phyloP scores from a whole-genome alignment of 495 filamentous ascomycete genomes.

The Apiosordaria backusii region DNA sequence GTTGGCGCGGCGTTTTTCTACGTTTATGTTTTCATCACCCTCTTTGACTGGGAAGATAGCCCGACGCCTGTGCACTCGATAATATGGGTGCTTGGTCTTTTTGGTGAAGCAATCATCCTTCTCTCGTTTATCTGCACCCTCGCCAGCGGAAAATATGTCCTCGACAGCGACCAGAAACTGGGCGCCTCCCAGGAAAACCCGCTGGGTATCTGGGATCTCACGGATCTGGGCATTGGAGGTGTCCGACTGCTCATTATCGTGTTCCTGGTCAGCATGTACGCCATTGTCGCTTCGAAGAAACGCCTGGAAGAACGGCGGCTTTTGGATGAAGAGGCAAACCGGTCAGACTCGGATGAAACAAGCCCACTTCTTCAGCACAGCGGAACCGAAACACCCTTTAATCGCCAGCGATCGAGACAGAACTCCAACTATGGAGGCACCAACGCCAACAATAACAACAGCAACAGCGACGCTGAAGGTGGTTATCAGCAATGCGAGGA shows the following conservation, averaged over 20 bases:
- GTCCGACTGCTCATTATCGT: slow-evolving; percentile 39
- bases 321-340: slow-evolving; percentile 46
- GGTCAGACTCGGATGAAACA: slow-evolving; percentile 42
- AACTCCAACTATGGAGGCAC: slow-evolving; percentile 27
- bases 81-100: slow-evolving; percentile 65
- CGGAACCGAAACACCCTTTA: slow-evolving; percentile 26
- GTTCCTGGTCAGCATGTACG: slow-evolving; percentile 42
- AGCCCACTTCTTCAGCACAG: slow-evolving; percentile 46
- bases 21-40: slow-evolving; percentile 65
- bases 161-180: slow-evolving; percentile 21
- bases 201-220: slow-evolving; percentile 47
- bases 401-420: slow-evolving; percentile 18
- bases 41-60: slow-evolving; percentile 72
- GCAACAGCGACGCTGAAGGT: slow-evolving; percentile 25
- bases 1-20: slow-evolving; percentile 61
- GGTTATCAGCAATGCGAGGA: slow-evolving; percentile 40
- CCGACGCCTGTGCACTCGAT: slow-evolving; percentile 69
- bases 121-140: slow-evolving; percentile 60
- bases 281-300: slow-evolving; percentile 28
- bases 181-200: slow-evolving; percentile 11
- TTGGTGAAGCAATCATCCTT: slow-evolving; percentile 67
- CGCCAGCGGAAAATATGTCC: slow-evolving; percentile 53
- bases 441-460: slow-evolving; percentile 24
- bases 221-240: slow-evolving; percentile 47
- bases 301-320: slow-evolving; percentile 33